Evolutionary conservation across 2,329 filamentous ascomycete genomes (phyloP), one percentile per base, ranked within the genome.

Genomic region (Phyllosticta citriasiana): DNA sequence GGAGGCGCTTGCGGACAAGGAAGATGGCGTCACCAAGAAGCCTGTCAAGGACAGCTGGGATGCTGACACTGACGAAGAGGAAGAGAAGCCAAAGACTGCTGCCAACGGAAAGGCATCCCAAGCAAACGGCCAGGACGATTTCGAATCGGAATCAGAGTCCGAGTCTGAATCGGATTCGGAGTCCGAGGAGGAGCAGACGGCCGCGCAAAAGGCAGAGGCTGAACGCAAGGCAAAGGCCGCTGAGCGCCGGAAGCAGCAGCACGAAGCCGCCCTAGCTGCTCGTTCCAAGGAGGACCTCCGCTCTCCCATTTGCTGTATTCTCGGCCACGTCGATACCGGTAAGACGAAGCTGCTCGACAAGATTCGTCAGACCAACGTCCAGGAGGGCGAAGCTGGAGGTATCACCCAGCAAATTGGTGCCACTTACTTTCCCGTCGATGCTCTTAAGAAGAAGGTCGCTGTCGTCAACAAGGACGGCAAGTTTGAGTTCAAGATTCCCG

Each of bases 301-400:
- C 62, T 97, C 94, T 51, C 94, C 94, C 59, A 99, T 99, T 77
- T 97, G 94, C 82, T 97, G 93, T 88, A 99, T 99, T 83, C 85
- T 99, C 66, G 94, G 94, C 70, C 94, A 99, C 84, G 94, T 99
- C 84, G 94, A 99, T 86, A 99, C 95, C 54, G 94, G 94, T 75
- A 99, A 99, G 81, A 99, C 94, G n/a, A 99, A 97, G 80, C 81
- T 99, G 65, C 83, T 99, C 62, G 94, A 99, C 81, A 99, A 99
- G 80, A 90, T 99, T 71, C 89, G 94, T 71, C 91, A 97, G 76
- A 97, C 94, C 62, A 97, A 99, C 72, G 94, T 99, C 40, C 95
- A 99, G 73, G 94, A 97, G 78, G 94, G 94, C 70, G 94, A 99
- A 84, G 95, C 94, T 51, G 95, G 94, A 82, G 94, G 94, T 86